Conservation (phyloP, 345 rosid genomes). For the Hibiscus syriacus region DNA sequence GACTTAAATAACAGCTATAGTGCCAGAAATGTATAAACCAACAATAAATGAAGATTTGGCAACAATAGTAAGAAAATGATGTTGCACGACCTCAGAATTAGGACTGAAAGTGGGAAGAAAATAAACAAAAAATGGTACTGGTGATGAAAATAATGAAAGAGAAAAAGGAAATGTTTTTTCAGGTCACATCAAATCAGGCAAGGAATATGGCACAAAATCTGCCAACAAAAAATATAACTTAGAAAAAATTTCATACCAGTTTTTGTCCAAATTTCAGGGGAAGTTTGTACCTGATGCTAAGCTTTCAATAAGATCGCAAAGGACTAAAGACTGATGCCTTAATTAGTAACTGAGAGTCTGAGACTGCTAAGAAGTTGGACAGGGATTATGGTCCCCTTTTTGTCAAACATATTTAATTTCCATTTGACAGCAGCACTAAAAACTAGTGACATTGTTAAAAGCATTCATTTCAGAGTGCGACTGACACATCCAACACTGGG, state of each 20-base stretch:
- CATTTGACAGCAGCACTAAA: too few species aligned
- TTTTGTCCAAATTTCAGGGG: neutral
- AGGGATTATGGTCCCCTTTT: too few species aligned
- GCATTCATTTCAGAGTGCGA: neutral
- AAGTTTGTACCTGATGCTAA: neutral
- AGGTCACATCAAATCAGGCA: neutral
- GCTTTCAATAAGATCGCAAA: neutral
- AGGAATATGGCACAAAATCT: neutral
- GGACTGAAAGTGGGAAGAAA: neutral
- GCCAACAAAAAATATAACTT: neutral
- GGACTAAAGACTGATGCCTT: neutral
- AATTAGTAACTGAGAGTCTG: too few species aligned
- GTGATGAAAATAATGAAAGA: neutral
- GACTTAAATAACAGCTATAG: constrained; percentile 1
- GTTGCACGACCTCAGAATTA: neutral
- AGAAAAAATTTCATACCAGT: neutral
- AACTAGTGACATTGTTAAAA: too few species aligned
- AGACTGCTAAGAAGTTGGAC: too few species aligned
- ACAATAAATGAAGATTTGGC: too few species aligned
- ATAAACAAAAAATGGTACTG: neutral
- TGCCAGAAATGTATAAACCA: neutral
- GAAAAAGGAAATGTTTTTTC: neutral
- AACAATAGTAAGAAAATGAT: neutral
- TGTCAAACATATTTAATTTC: too few species aligned
- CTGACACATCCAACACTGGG: neutral